These are phyloP conservation scores for Trypanosoma cruzi DNA, from an alignment of 208 protist species.

Conservation along the genomic window DNA sequence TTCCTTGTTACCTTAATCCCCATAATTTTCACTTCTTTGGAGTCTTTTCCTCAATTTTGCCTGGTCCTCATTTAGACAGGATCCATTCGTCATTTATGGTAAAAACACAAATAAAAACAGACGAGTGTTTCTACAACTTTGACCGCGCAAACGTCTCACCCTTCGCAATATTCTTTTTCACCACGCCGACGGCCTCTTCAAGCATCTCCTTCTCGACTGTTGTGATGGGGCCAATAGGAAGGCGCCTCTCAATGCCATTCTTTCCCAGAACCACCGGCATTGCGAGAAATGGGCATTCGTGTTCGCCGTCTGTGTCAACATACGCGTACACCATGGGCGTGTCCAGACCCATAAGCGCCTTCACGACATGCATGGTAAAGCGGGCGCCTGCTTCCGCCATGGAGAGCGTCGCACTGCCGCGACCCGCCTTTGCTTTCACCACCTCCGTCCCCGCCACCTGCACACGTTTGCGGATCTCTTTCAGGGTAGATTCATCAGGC, in stretches of 20 bases:
- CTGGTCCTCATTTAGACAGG: too few species aligned
- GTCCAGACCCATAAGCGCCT: conserved; percentile 62
- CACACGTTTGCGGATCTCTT: conserved; percentile 87
- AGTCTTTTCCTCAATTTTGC: too few species aligned
- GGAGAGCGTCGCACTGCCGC: conserved; percentile 96
- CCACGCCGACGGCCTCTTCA: conserved; percentile 31
- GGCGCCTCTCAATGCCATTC: conserved; percentile 74
- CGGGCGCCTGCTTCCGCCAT: conserved; percentile 94
- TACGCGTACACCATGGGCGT: conserved; percentile 77
- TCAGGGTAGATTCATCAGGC: conserved; percentile 53
- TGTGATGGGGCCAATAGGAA: conserved; percentile 72
- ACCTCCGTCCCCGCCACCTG: conserved; percentile 96
- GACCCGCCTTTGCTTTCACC: conserved; percentile 95
- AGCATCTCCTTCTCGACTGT: conserved; percentile 40
- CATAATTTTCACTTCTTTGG: background rate
- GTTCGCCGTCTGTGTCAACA: conserved; percentile 81
- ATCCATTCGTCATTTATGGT: too few species aligned
- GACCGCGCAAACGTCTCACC: conserved; percentile 72
- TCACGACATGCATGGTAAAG: conserved; percentile 73
- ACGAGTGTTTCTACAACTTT: conserved; percentile 68
- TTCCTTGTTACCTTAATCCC: background rate
- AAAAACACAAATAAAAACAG: background rate
- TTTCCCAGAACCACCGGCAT: conserved; percentile 76
- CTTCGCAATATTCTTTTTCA: conserved; percentile 84
- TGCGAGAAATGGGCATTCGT: conserved; percentile 68